Base-by-base conservation (phyloP, 2,329 filamentous ascomycete genomes). In the Apiospora saccharicola region DNA sequence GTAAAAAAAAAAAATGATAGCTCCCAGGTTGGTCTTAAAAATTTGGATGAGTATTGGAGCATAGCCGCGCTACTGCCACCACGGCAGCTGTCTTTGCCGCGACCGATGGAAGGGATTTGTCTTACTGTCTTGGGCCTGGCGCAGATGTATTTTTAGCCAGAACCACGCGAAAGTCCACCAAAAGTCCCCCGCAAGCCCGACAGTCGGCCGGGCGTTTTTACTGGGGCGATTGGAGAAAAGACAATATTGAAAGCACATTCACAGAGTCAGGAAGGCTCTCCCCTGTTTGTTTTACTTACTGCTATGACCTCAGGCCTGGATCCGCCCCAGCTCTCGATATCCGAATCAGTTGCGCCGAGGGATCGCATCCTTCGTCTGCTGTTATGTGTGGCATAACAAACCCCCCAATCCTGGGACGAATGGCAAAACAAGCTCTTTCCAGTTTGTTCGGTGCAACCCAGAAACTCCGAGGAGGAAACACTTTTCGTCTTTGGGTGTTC, bases 21-120 rank as follows among this genome's bases (percentile, higher is more conserved):
- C 6, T 61, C 16, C 30, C 30, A 22, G 14, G 53, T 4, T 53
- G 51, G 30, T 61, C 53, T 61, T 30, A 12, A 5, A 5, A 57
- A 34, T 10, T 12, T 19, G 30, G 30, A 37, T 61, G 26, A 34
- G 30, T 37, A 64, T 41, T 41, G 30, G 30, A 30, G 57, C 57
- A 64, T 34, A 64, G 57, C 57, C 57, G 57, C 57, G 57, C 57
- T 64, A 64, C 57, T 64, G 57, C 57, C 57, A 64, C 57, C 57
- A 22, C 16, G 26, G 53, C 34, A 41, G 19, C 19, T 37, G 16
- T 41, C 10, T 64, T n/a, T 13, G 41, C 22, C 57, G 34, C 57
- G 57, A 41, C 34, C 22, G 19, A 14, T 24, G 46, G 22, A 16
- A 26, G 14, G 57, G 8, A 19, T 7, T 7, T 61, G 19, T 13